These are phyloP conservation scores for Rhodocollybia butyracea DNA, from an alignment of 768 basidiomycete species.

Conservation along the genomic window DNA sequence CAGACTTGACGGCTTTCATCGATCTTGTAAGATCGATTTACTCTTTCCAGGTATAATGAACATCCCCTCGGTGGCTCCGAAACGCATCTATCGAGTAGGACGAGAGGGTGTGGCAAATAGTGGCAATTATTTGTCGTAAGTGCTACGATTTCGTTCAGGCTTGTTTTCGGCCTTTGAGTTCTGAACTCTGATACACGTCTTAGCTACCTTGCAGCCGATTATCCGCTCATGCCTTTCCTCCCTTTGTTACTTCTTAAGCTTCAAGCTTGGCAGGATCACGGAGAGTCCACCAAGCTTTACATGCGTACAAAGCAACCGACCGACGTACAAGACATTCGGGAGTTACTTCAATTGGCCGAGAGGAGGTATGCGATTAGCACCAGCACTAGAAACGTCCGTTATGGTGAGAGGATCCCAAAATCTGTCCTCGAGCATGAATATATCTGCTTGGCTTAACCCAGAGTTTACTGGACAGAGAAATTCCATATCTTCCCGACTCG, in stretches of 20 bases:
- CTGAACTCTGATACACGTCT: not conserved
- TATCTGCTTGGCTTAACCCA: too few species aligned
- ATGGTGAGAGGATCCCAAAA: too few species aligned
- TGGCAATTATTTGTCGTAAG: too few species aligned
- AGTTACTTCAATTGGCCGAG: conserved; percentile 36
- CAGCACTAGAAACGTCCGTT: too few species aligned
- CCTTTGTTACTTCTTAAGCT: conserved; percentile 38
- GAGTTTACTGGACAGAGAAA: conserved; percentile 2
- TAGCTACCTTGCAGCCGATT: not conserved
- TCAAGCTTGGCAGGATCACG: conserved; percentile 40
- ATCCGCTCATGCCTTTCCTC: conserved; percentile 35
- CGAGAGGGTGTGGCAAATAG: too few species aligned
- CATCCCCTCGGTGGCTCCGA: conserved; percentile 28
- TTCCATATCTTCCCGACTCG: conserved; percentile 6
- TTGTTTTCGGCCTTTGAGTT: not conserved
- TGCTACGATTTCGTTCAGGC: not conserved
- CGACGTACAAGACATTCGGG: conserved; percentile 39
- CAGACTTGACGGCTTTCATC: conserved; percentile 17
- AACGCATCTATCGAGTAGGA: conserved; percentile 16
- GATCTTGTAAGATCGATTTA: conserved; percentile 36
- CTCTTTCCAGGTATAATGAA: conserved; percentile 33
- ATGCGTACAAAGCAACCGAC: conserved; percentile 34
- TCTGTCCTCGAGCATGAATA: too few species aligned
- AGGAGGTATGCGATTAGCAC: conserved; percentile 12
- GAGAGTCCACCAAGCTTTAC: conserved; percentile 23